Base-by-base conservation (phyloP, 2,329 filamentous ascomycete species). In the Escovopsis weberi region DNA sequence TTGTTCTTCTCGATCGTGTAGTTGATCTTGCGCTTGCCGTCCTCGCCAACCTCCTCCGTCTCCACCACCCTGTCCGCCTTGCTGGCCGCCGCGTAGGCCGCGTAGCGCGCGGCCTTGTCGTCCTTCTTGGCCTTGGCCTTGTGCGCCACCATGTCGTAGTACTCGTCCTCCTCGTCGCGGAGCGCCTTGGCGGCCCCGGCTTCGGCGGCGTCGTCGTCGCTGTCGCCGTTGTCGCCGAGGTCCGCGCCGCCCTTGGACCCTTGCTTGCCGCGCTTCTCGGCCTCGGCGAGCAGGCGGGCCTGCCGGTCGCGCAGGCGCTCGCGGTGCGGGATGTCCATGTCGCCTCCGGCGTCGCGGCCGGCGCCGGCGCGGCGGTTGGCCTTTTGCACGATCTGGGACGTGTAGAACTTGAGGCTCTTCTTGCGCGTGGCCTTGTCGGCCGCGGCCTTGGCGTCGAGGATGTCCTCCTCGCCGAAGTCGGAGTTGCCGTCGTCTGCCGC, bases 1-100 rank as follows among this genome's bases (percentile, higher is more conserved):
- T 95, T 95, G 66, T 98, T 98, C 77, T 96, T 95, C 67, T 88
- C 78, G 57, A 98, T 98, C 52, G 80, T 76, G 64, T 95, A 96
- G 15, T 78, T 85, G 59, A 98, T 94, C 62, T 86, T 85, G 46
- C 93, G 73, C 67, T 95, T 94, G 46, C 88, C 89, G 54, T 94
- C 87, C 45, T 78, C 69, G 36, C 83, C 86, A 37, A 94, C 61
- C 53, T 74, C 70, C 56, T 84, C 81, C 46, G 77, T 70, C 51
- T 80, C 73, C 1, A 82, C 69, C 2, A 81, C 66, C 4, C 74
- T 69, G 47, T 81, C 71, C 41, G 75, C 69, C 48, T 82, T 81
- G 45, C 71, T 73, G 15, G 82, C 82, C 3, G 69, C 67, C 15
- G 70, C 69, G 37, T 73, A 67, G 5, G 74, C 75, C 34, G 71